Evolutionary conservation across 495 filamentous ascomycete species (phyloP).

Genomic region (Extremus antarcticus): DNA sequence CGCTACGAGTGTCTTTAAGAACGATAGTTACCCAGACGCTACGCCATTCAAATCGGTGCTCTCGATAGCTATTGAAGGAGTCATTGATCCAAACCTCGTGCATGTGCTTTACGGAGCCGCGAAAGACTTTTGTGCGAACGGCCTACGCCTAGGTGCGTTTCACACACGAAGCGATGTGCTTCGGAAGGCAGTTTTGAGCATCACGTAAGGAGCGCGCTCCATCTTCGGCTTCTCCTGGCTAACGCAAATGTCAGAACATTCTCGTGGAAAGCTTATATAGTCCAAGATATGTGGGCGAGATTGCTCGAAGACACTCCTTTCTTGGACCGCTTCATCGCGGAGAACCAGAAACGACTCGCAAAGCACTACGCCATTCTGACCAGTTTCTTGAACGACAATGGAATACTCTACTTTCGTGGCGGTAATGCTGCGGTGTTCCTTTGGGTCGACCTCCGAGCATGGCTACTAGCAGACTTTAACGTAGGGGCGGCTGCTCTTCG

Average conservation of each 20-base stretch:
- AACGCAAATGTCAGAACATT: neutral
- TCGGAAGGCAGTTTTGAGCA: neutral
- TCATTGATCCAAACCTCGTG: slow-evolving; percentile 41
- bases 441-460: slow-evolving; percentile 45
- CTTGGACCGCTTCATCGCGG: slow-evolving; percentile 35
- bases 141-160: slow-evolving; percentile 45
- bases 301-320: slow-evolving; percentile 41
- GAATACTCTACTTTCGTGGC: slow-evolving; percentile 32
- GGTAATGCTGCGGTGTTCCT: slow-evolving; percentile 50
- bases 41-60: slow-evolving; percentile 43
- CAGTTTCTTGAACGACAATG: slow-evolving; percentile 29
- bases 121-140: slow-evolving; percentile 50
- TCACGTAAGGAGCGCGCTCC: neutral
- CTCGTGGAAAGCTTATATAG: neutral
- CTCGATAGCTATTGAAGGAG: slow-evolving; percentile 35
- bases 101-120: slow-evolving; percentile 53
- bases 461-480: slow-evolving; percentile 20
- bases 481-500: neutral
- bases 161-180: slow-evolving; percentile 40
- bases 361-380: slow-evolving; percentile 31
- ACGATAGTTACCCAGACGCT: slow-evolving; percentile 27
- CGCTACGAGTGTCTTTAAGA: slow-evolving; percentile 39
- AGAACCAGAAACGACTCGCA: slow-evolving; percentile 32
- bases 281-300: slow-evolving; percentile 16
- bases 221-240: neutral